Conservation (phyloP, 768 basidiomycete species). For the Rhodotorula toruloides region DNA sequence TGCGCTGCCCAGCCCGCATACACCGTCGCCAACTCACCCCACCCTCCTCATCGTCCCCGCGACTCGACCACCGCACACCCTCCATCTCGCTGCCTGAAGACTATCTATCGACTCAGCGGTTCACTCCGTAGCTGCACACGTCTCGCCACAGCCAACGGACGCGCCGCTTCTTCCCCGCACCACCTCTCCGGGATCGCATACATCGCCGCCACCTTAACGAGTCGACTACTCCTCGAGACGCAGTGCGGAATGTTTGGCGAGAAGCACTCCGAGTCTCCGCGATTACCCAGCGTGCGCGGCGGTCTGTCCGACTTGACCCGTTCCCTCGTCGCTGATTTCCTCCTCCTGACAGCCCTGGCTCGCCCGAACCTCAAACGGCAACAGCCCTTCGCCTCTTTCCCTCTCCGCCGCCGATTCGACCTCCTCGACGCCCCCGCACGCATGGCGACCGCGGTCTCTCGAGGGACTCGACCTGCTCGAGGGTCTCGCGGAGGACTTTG, state of each 20-base stretch:
- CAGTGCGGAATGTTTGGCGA: constrained; percentile 22
- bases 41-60: not conserved
- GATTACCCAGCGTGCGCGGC: constrained; percentile 9
- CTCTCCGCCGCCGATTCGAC: not conserved
- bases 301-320: not conserved
- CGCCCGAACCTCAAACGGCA: constrained; percentile 7
- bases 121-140: too few species aligned
- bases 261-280: constrained; percentile 11
- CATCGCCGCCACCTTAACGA: not conserved
- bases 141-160: too few species aligned
- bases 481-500: constrained; percentile 5
- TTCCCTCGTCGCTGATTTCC: not conserved
- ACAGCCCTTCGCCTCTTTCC: constrained; percentile 1
- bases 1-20: not conserved
- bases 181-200: not conserved
- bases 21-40: not conserved
- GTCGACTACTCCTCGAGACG: too few species aligned
- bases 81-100: too few species aligned
- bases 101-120: too few species aligned
- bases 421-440: not conserved
- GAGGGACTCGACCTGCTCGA: constrained; percentile 2
- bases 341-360: constrained; percentile 17
- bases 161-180: too few species aligned
- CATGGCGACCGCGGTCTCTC: not conserved
- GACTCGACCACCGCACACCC: not conserved